Evolutionary conservation across 2,329 filamentous ascomycete genomes (phyloP).

Genomic region (Scedosporium dehoogii): DNA sequence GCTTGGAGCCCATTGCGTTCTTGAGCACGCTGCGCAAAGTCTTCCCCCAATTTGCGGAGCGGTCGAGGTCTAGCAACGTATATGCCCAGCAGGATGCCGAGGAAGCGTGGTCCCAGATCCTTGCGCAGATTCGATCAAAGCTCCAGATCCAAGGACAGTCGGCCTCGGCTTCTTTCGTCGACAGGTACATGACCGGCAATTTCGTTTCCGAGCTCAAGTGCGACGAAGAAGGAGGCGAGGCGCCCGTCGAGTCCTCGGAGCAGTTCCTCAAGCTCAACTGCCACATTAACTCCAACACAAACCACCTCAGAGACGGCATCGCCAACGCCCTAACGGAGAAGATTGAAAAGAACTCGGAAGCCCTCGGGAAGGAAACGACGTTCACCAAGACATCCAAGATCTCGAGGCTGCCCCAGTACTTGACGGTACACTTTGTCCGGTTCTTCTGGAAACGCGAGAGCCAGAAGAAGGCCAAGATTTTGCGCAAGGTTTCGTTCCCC

Average conservation of each 20-base stretch:
- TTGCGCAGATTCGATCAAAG: constrained; percentile 72
- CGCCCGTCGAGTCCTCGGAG: constrained; percentile 58
- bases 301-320: constrained; percentile 86
- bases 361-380: constrained; percentile 64
- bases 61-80: constrained; percentile 67
- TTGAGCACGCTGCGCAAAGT: constrained; percentile 66
- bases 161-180: constrained; percentile 62
- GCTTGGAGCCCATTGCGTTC: constrained; percentile 77
- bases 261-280: constrained; percentile 89
- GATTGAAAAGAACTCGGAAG: constrained; percentile 79
- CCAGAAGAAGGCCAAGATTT: constrained; percentile 98
- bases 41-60: constrained; percentile 91
- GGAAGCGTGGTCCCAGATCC: constrained; percentile 94
- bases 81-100: constrained; percentile 98
- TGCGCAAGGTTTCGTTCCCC: constrained; percentile 96
- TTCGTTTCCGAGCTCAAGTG: constrained; percentile 74
- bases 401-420: constrained; percentile 81
- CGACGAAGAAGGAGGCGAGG: constrained; percentile 67
- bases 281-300: constrained; percentile 79
- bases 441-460: constrained; percentile 97
- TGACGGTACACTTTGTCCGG: constrained; percentile 93
- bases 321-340: constrained; percentile 73
- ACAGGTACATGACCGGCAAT: constrained; percentile 79
- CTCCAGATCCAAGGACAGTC: constrained; percentile 48
- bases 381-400: constrained; percentile 93